Evolutionary conservation across 2,329 filamentous ascomycete genomes (phyloP).

Genomic region (Arachnomyces sp.): DNA sequence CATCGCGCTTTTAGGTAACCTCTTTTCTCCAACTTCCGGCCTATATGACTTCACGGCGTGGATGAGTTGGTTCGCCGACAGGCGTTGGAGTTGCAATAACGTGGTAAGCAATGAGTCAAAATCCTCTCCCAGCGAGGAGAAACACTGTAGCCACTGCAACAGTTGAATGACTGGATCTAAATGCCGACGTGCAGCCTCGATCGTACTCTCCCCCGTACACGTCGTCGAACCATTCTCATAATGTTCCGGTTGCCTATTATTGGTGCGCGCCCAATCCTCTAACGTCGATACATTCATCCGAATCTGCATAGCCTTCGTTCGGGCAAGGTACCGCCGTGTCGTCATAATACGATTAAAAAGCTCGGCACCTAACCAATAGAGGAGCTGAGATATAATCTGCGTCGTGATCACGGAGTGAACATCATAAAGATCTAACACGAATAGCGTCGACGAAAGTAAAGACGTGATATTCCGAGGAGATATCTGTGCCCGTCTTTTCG

Average conservation of each 20-base stretch:
- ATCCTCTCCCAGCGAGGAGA: conserved; percentile 87
- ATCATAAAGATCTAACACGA: conserved; percentile 97
- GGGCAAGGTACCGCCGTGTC: conserved; percentile 83
- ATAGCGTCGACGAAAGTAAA: conserved; percentile 86
- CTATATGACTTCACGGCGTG: conserved; percentile 90
- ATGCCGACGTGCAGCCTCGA: conserved; percentile 76
- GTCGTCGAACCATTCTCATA: conserved; percentile 87
- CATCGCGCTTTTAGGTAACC: conserved; percentile 75
- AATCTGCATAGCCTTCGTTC: conserved; percentile 99
- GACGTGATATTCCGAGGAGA: conserved; percentile 94
- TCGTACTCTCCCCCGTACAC: conserved; percentile 74
- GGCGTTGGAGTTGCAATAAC: conserved; percentile 73
- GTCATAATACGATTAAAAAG: conserved; percentile 98
- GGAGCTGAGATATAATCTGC: conserved; percentile 82
- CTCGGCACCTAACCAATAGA: conserved; percentile 95
- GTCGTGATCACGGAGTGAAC: conserved; percentile 93
- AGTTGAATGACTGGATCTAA: conserved; percentile 86
- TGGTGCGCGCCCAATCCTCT: conserved; percentile 90
- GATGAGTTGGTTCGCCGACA: conserved; percentile 81
- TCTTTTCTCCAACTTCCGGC: conserved; percentile 90
- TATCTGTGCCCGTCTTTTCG: conserved; percentile 82
- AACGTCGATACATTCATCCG: conserved; percentile 95
- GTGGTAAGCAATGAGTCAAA: conserved; percentile 81
- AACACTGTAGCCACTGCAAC: conserved; percentile 95
- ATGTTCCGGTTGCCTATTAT: conserved; percentile 90